Base-by-base conservation (phyloP, 164 flowering plant species). In the Annona cherimola region DNA sequence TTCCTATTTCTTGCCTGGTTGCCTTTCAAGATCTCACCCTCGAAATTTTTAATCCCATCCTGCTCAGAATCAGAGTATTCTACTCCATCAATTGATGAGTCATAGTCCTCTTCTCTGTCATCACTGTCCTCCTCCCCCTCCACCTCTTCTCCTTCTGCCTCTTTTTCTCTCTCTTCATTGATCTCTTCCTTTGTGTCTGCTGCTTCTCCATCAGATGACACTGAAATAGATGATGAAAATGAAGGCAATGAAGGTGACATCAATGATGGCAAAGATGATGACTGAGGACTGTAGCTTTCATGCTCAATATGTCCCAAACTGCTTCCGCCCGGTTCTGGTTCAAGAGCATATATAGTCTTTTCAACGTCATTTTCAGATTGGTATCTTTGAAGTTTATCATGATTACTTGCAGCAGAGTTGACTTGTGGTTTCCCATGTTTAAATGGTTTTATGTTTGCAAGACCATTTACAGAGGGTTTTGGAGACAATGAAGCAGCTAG, bases 311-410 rank as follows among this genome's bases (percentile, higher is more conserved):
- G 63, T 42, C 45, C 61, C 75, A 69, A 50, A 63, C 9, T 70
- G 71, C 73, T 75, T 41, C 71, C 46, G 67, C 76, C 79, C 64
- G 81, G 19, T 46, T 76, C 67, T n/a, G 77, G 74, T 69, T 79
- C 85, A 67, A 85, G 75, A 18, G 82, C 61, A 26, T 82, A 68
- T 65, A 84, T 18, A 67, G 77, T 83, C 82, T 82, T 88, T 73
- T 81, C 83, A 12, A 42, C 75, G 26, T 82, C 79, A 9, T 71
- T 59, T 63, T 35, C 65, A 19, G 71, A 12, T 71, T 77, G 67
- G 42, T 59, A 68, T 54, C 75, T 78, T 55, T 42, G 59, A 19
- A 3, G 67, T 62, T 69, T 69, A 6, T 54, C 77, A 67, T 78
- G 81, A 75, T 69, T 83, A 71, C 61, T 76, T 65, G 57, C 45